A percentile compares a stretch with the other conserved stretches of the same genome.
phyloP scores from a whole-genome alignment of 2,329 filamentous ascomycete species.

The Arthroderma sp. region DNA sequence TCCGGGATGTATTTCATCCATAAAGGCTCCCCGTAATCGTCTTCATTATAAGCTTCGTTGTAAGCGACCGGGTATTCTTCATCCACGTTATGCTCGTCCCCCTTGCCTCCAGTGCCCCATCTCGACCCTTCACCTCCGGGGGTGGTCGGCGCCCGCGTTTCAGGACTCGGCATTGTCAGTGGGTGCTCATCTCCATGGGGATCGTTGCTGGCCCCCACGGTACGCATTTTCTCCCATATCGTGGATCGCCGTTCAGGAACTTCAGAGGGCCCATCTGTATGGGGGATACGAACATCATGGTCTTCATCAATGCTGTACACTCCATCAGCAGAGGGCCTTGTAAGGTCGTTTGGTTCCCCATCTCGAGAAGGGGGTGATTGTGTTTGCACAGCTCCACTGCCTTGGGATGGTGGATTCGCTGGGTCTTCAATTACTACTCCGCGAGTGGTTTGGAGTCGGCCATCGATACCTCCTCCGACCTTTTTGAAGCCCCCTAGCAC shows the following conservation, averaged over 20 bases:
- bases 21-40: slow-evolving; percentile 49
- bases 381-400: slow-evolving; percentile 4
- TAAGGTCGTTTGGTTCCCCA: neutral
- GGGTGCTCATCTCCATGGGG: slow-evolving; percentile 22
- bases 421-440: slow-evolving; percentile 18
- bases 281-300: neutral
- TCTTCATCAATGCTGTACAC: neutral
- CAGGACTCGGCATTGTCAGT: slow-evolving; percentile 19
- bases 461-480: slow-evolving; percentile 25
- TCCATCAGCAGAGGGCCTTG: neutral
- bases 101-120: slow-evolving; percentile 4
- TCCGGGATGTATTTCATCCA: slow-evolving; percentile 76
- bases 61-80: slow-evolving; percentile 49
- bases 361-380: slow-evolving; percentile 5
- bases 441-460: slow-evolving; percentile 21
- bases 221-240: slow-evolving; percentile 1
- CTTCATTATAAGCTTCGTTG: slow-evolving; percentile 48
- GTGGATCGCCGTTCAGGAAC: neutral
- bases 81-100: slow-evolving; percentile 11
- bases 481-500: slow-evolving; percentile 32
- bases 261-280: slow-evolving; percentile 2
- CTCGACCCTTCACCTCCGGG: neutral
- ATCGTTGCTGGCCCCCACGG: slow-evolving; percentile 12
- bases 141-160: slow-evolving; percentile 1
- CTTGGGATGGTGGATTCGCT: neutral